Percentiles rank a stretch among this genome's conserved stretches.
phyloP scores from a whole-genome alignment of 2,329 filamentous ascomycete species.

The Xylaria sp. region DNA sequence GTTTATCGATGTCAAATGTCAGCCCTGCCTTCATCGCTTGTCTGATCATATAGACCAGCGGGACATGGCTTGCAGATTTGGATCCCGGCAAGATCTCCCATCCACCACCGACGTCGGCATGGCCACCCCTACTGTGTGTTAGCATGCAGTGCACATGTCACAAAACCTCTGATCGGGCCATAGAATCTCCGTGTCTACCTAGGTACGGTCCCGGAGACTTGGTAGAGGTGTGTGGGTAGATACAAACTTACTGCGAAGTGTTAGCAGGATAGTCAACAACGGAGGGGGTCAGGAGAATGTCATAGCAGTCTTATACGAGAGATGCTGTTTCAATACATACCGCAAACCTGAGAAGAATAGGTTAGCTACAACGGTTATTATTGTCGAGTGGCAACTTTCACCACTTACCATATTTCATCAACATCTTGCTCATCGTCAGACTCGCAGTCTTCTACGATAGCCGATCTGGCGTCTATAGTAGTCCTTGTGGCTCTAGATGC shows the following conservation, averaged over 20 bases:
- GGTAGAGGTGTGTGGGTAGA: background rate
- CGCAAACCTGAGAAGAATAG: conserved; percentile 47
- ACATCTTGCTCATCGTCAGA: conserved; percentile 61
- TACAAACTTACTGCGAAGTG: conserved; percentile 13
- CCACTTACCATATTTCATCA: conserved; percentile 60
- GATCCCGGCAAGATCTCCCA: conserved; percentile 55
- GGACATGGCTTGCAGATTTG: conserved; percentile 63
- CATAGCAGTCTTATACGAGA: background rate
- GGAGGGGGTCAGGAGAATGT: too few species aligned
- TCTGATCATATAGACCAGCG: conserved; percentile 65
- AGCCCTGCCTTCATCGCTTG: conserved; percentile 62
- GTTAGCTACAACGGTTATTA: conserved; percentile 6
- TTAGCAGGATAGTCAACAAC: background rate
- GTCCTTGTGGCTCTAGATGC: conserved; percentile 27
- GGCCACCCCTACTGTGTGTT: conserved; percentile 47
- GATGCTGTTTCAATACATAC: conserved; percentile 7
- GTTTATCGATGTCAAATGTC: conserved; percentile 62
- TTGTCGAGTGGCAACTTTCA: background rate
- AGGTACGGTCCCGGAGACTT: too few species aligned
- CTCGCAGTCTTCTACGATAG: conserved; percentile 35
- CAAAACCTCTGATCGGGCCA: background rate
- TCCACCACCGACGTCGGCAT: conserved; percentile 74
- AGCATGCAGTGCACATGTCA: background rate
- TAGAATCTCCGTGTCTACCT: background rate
- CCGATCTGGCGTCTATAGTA: conserved; percentile 29